Evolutionary conservation across 1,284 basidiomycete species (phyloP).

Genomic region (Cutaneotrichosporon dermatis): DNA sequence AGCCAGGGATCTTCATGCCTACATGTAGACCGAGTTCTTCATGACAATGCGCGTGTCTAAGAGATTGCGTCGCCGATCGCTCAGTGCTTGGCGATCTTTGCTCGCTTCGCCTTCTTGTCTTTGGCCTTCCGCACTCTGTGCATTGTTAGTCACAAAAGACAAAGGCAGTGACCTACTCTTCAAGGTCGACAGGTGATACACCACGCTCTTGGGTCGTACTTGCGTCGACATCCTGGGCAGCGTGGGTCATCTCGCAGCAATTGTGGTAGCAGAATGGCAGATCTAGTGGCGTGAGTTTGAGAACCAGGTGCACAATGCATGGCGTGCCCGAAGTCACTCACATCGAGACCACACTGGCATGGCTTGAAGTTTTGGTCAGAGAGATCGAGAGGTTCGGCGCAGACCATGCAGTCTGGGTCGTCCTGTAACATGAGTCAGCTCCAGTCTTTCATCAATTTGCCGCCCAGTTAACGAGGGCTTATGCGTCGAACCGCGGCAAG

Average conservation of each 20-base stretch:
- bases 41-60: conserved; percentile 95
- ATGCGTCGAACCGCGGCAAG: conserved; percentile 1
- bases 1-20: conserved; percentile 72
- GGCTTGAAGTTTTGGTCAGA: conserved; percentile 99
- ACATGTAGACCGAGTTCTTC: conserved; percentile 96
- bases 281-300: conserved; percentile 58
- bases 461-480: neutral
- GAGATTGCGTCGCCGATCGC: conserved; percentile 76
- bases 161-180: conserved; percentile 68
- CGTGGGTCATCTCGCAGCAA: conserved; percentile 93
- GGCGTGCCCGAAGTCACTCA: conserved; percentile 42
- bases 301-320: too few species aligned
- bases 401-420: conserved; percentile 95
- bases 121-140: conserved; percentile 87
- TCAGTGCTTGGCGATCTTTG: conserved; percentile 96
- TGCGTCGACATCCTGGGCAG: conserved; percentile 92
- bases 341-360: conserved; percentile 98
- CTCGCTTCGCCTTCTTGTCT: conserved; percentile 91
- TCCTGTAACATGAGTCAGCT: conserved; percentile 57
- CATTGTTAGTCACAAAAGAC: conserved; percentile 1
- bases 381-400: conserved; percentile 97
- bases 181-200: conserved; percentile 94
- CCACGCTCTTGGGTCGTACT: conserved; percentile 88
- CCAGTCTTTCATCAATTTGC: neutral
- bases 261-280: conserved; percentile 99